These are phyloP conservation scores for Populus simonii DNA, from an alignment of 345 rosid genomes.

Conservation along the genomic window DNA sequence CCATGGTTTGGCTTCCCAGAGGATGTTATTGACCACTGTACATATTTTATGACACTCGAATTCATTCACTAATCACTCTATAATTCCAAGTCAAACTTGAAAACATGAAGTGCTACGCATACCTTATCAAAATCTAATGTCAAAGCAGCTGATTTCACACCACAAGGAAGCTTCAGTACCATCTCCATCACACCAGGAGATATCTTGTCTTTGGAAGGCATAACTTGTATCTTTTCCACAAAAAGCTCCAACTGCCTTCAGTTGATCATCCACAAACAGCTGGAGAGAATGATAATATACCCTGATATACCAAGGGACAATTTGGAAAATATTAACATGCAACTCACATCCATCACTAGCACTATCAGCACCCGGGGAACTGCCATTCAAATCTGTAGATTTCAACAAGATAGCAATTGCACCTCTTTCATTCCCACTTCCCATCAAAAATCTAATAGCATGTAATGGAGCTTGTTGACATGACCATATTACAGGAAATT, in stretches of 20 bases:
- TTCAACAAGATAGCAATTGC: slow-evolving; percentile 84
- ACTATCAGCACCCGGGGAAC: slow-evolving; percentile 21
- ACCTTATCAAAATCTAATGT: slow-evolving; percentile 95
- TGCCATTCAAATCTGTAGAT: slow-evolving; percentile 42
- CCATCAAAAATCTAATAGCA: slow-evolving; percentile 86
- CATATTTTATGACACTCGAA: not conserved
- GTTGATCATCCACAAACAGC: slow-evolving; percentile 70
- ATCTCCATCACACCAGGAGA: slow-evolving; percentile 94
- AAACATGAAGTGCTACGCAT: slow-evolving; percentile 14
- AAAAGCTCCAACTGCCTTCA: slow-evolving; percentile 47
- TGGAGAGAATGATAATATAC: slow-evolving; percentile 74
- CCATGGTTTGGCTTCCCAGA: not conserved
- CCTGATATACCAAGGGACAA: slow-evolving; percentile 95
- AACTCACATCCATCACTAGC: slow-evolving; percentile 42
- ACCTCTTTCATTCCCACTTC: slow-evolving; percentile 95
- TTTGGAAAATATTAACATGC: slow-evolving; percentile 73
- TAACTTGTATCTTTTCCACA: slow-evolving; percentile 60
- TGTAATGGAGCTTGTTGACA: slow-evolving; percentile 67
- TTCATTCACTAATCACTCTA: not conserved
- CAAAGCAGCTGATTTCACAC: slow-evolving; percentile 65
- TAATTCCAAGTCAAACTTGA: slow-evolving; percentile 4
- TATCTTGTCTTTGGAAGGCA: slow-evolving; percentile 84
- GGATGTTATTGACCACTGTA: not conserved
- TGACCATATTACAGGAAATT: slow-evolving; percentile 67
- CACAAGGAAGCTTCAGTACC: slow-evolving; percentile 74